Evolutionary conservation across 1,284 basidiomycete species (phyloP), one percentile per base, ranked within the genome.

Genomic region (Puccinia coronata): DNA sequence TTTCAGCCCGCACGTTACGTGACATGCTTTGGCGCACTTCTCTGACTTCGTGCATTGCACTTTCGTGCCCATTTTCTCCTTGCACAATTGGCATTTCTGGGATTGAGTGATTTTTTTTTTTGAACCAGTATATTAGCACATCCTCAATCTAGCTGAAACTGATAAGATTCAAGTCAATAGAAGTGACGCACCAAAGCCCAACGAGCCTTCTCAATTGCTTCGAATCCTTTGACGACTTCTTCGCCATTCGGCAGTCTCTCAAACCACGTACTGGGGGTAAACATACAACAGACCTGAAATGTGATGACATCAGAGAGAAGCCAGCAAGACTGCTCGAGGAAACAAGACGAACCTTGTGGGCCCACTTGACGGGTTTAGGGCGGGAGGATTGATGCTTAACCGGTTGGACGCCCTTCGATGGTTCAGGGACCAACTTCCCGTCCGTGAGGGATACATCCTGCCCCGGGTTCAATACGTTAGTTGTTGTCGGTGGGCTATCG

Each of bases 171-270:
- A 61, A 55, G 36, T 49, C 36, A 82, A 57, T 31, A 11, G 75
- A 34, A 28, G 39, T 34, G 53, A 23, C 91, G 83, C 84, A 96
- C 95, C 87, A 97, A 85, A 84, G 91, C 92, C 95, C 95, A 98
- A 41, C 95, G 88, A 85, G 93, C 95, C 85, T 91, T 94, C 31
- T 92, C 92, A 82, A 97, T 93, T 4, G 89, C 90, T 84, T 94
- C 92, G 39, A 93, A 91, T 3, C 94, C 94, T 84, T 92, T 91
- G 1, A 95, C 91, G 51, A 91, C 88, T 81, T 88, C 85, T 69
- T 90, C 83, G 85, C 89, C 76, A 79, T 36, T 69, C 5, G 69
- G 79, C 61, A 84, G 83, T 20, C 47, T 34, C 51, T 82, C 84
- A 59, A 84, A 84, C 85, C 84, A 85, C 4, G 84, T 85, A 41